Conservation (phyloP, 106 monocot genomes). For the Acorus calamus region DNA sequence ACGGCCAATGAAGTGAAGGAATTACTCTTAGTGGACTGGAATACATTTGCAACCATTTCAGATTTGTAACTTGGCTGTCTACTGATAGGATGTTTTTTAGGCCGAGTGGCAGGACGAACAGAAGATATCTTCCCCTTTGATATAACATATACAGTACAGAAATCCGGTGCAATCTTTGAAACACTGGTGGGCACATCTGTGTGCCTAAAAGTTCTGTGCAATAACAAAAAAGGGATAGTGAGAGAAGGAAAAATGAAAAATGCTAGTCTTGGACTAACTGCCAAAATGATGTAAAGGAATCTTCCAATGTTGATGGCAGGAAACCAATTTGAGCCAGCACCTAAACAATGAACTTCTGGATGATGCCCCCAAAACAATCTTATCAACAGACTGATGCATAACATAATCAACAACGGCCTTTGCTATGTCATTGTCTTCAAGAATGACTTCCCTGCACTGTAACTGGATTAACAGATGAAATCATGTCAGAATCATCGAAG, state of each 20-base stretch:
- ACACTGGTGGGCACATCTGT: conserved; percentile 43
- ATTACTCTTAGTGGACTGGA: conserved; percentile 50
- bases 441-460: conserved; percentile 53
- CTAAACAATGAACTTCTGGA: conserved; percentile 33
- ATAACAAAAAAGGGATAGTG: neutral
- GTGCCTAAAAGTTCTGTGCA: conserved; percentile 32
- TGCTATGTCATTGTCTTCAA: conserved; percentile 35
- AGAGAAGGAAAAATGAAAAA: neutral
- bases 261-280: neutral
- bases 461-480: conserved; percentile 25
- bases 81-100: conserved; percentile 6
- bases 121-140: conserved; percentile 59
- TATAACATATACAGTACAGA: conserved; percentile 50
- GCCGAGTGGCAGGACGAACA: conserved; percentile 25
- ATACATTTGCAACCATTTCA: conserved; percentile 12
- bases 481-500: neutral
- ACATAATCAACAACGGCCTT: conserved; percentile 52
- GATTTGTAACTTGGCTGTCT: conserved; percentile 1
- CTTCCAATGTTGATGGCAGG: too few species aligned
- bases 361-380: conserved; percentile 46
- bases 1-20: neutral
- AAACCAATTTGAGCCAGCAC: conserved; percentile 5
- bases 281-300: too few species aligned
- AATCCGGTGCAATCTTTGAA: conserved; percentile 40
- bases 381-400: conserved; percentile 25